Evolutionary conservation across 495 filamentous ascomycete species (phyloP).

Genomic region (Halenospora varia): DNA sequence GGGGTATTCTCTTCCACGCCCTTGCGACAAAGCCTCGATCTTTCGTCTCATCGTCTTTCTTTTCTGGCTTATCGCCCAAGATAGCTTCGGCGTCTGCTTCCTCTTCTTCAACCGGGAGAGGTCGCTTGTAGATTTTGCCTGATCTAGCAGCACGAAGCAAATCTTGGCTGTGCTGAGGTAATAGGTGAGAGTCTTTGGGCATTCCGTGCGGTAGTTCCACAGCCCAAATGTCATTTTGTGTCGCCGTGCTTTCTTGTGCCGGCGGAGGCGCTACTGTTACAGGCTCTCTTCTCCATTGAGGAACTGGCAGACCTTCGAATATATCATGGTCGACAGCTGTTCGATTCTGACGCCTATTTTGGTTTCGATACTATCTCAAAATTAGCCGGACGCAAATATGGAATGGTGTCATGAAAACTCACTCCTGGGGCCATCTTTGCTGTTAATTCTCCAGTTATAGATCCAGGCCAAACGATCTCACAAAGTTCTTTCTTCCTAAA

Average conservation of each 20-base stretch:
- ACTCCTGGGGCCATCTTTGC: slow-evolving; percentile 29
- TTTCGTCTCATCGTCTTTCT: slow-evolving; percentile 41
- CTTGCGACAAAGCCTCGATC: slow-evolving; percentile 67
- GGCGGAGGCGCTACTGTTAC: slow-evolving; percentile 66
- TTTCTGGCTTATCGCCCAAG: slow-evolving; percentile 34
- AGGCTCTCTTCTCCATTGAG: slow-evolving; percentile 77
- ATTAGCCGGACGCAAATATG: background rate
- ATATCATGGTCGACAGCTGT: slow-evolving; percentile 84
- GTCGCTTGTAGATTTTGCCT: slow-evolving; percentile 61
- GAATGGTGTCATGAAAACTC: slow-evolving; percentile 21
- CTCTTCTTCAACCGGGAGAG: slow-evolving; percentile 47
- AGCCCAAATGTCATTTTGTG: slow-evolving; percentile 47
- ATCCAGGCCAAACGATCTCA: background rate
- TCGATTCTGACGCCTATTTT: slow-evolving; percentile 68
- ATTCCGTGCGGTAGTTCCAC: slow-evolving; percentile 65
- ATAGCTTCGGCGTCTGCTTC: slow-evolving; percentile 40
- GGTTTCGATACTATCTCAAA: slow-evolving; percentile 34
- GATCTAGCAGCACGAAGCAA: slow-evolving; percentile 81
- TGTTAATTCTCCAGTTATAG: no score
- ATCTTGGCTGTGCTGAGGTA: slow-evolving; percentile 73
- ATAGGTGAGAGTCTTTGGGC: slow-evolving; percentile 81
- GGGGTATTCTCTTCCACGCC: slow-evolving; percentile 76
- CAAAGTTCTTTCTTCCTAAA: background rate
- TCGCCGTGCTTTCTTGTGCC: slow-evolving; percentile 44
- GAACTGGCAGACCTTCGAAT: slow-evolving; percentile 89